Base-by-base conservation (phyloP, 768 basidiomycete genomes). In the Infundibulicybe gibba region DNA sequence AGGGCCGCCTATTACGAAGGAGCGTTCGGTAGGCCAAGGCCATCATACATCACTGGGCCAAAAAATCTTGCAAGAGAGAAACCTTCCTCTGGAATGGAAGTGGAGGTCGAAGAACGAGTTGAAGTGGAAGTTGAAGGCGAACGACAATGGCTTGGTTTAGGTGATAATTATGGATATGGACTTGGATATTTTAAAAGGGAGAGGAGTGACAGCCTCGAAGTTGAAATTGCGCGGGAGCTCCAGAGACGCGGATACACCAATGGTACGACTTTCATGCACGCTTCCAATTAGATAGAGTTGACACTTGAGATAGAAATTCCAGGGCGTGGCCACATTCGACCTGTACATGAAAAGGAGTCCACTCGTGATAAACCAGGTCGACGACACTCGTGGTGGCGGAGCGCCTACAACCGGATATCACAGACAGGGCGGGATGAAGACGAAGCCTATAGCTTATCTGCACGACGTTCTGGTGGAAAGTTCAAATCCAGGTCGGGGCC, bases 321-420 rank as follows among this genome's bases (percentile, higher is more conserved):
- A 17, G 54, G 55, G 14, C 55, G 54, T n/a, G 55, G 52, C 6
- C 58, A 54, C 39, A 55, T 53, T 25, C 25, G 4, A 25, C 25
- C 25, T 25, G 25, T 8, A 4, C 25, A 25, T 25, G 25, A 3
- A 25, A 25, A 25, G 25, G 25, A 25, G 25, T 25, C 25, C 25
- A 25, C 25, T 25, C 25, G 25, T 25, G 43, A 53, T 49, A 32
- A 49, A 10, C 57, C 65, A 46, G 53, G 54, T 41, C 54, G 57
- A 5, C 69, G 72, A 49, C 61, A 66, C 2, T 79, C 80, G 0
- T 83, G 80, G 80, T 83, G 81, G 81, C 72, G 72, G 14, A 71
- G 61, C 43, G 59, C 79, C 13, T 81, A 81, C 57, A 60, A 71
- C 50, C 74, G 76, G 15, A 53, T 82, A 30, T 80, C 80, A 11